phyloP scores from a whole-genome alignment of 148 eudicot species.

The Pharnaceum exiguum region DNA sequence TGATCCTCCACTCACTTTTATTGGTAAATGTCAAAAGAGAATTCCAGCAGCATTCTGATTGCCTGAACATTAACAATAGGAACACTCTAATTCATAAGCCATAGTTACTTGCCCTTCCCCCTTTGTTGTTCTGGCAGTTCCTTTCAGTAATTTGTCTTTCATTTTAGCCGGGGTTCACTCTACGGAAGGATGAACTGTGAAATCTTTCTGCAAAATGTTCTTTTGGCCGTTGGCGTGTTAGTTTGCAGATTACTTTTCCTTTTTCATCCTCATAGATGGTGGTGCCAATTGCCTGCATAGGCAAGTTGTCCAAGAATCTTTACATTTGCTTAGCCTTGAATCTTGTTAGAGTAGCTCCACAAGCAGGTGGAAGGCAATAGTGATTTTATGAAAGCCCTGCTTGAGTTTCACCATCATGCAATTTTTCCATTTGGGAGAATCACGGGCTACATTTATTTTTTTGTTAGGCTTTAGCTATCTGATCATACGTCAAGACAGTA shows the following conservation, averaged over 20 bases:
- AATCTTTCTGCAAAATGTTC: too few species aligned
- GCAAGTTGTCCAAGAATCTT: conserved; percentile 12
- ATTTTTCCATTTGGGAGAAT: conserved; percentile 12
- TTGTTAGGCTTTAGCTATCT: conserved; percentile 14
- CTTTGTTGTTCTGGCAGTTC: not conserved
- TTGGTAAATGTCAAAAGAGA: conserved; percentile 14
- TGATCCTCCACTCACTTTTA: conserved; percentile 17
- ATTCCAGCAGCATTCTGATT: conserved; percentile 8
- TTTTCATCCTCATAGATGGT: too few species aligned
- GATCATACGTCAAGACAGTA: conserved; percentile 7
- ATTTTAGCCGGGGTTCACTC: too few species aligned
- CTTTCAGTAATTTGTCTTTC: too few species aligned
- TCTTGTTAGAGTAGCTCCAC: conserved; percentile 15
- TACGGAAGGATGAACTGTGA: too few species aligned
- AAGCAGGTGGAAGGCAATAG: conserved; percentile 10
- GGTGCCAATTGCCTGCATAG: conserved; percentile 10
- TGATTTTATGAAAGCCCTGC: not conserved
- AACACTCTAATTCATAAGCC: not conserved
- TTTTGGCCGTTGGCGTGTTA: too few species aligned
- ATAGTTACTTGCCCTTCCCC: not conserved
- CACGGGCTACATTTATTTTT: conserved; percentile 16
- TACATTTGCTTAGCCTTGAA: conserved; percentile 8
- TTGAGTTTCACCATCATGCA: not conserved
- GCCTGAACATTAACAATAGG: conserved; percentile 7
- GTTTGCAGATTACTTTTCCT: not conserved